These are phyloP conservation scores for Oryza brachyantha DNA, from an alignment of 176 grass and related monocot genomes.

Conservation along the genomic window DNA sequence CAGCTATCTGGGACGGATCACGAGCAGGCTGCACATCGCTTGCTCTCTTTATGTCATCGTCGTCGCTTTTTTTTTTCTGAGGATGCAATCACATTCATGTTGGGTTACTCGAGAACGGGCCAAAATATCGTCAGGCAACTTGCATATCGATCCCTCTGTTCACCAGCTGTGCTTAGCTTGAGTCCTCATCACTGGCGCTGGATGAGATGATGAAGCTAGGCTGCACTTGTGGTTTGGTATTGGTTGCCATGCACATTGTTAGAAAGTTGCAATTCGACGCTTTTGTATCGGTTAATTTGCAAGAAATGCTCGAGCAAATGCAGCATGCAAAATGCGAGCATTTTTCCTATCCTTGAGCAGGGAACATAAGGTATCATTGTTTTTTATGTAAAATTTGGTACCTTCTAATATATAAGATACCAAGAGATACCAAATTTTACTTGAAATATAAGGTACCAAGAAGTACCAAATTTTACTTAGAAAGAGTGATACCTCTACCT, in stretches of 20 bases:
- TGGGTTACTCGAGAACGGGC: background rate
- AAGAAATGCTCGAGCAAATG: no score
- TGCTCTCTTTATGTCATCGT: background rate
- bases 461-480: no score
- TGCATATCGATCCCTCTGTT: background rate
- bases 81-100: background rate
- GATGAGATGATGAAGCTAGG: background rate
- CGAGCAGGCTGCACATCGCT: background rate
- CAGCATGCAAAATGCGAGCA: no score
- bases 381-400: no score
- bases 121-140: background rate
- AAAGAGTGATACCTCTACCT: no score
- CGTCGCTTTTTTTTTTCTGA: background rate
- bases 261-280: no score
- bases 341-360: no score
- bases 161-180: background rate
- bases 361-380: no score
- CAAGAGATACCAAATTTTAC: no score
- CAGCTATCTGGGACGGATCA: background rate
- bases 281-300: background rate
- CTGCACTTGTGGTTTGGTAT: background rate
- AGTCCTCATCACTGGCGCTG: background rate
- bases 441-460: no score
- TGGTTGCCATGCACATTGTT: background rate
- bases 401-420: no score